phyloP scores from a whole-genome alignment of 495 filamentous ascomycete genomes.

The Penicilliopsis zonata region DNA sequence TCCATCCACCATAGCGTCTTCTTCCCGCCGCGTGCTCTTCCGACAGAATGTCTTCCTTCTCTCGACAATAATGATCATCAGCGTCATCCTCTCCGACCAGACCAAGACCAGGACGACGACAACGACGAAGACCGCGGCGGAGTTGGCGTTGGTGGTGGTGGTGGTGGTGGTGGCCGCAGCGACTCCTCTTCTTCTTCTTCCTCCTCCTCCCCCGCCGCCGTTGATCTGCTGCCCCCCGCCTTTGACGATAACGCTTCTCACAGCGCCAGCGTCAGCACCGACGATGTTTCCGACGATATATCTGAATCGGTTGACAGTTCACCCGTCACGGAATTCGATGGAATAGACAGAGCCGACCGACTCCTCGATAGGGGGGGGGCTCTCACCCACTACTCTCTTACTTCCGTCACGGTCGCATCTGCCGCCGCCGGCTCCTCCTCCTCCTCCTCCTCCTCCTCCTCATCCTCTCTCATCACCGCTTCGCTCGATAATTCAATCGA shows the following conservation, averaged over 20 bases:
- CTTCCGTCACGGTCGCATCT: conserved; percentile 7
- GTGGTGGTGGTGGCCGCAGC: too few relatives aligned
- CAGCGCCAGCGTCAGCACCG: conserved; percentile 24
- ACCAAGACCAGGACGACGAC: too few relatives aligned
- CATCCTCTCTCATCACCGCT: conserved; percentile 5
- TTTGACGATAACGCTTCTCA: conserved; percentile 21
- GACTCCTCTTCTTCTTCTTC: conserved; percentile 4
- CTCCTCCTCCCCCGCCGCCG: conserved; percentile 10
- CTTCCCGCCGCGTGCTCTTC: conserved; percentile 9
- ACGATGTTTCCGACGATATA: conserved; percentile 26
- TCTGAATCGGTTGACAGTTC: conserved; percentile 22
- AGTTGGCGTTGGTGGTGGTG: too few relatives aligned
- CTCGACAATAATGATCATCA: too few relatives aligned
- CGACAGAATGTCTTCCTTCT: conserved; percentile 6
- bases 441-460: conserved; percentile 8
- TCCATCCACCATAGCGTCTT: conserved; percentile 28
- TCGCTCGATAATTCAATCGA: too few relatives aligned
- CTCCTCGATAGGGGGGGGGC: too few relatives aligned
- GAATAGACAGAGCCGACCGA: too few relatives aligned
- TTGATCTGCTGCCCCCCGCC: conserved; percentile 10
- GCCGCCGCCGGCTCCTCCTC: conserved; percentile 4
- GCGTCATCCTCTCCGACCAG: too few relatives aligned
- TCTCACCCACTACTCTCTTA: conserved; percentile 9
- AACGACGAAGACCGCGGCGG: too few relatives aligned
- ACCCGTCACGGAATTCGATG: conserved; percentile 13